These are phyloP conservation scores for Posidonia australis DNA, from an alignment of 106 monocot genomes.

Conservation along the genomic window DNA sequence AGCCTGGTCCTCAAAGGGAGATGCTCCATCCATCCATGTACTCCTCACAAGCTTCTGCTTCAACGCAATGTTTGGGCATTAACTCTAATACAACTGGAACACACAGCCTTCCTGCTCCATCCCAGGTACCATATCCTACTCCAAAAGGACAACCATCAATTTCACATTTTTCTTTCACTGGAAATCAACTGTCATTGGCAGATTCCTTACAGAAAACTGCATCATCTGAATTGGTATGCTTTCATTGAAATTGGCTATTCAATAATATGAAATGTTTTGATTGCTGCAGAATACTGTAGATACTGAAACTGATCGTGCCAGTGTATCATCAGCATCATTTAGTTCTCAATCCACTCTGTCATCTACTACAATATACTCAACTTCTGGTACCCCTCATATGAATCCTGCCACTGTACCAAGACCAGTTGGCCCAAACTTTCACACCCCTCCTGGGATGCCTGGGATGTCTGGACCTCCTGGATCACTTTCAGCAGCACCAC, in stretches of 20 bases:
- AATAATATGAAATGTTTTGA: constrained; percentile 6
- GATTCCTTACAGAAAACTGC: constrained; percentile 16
- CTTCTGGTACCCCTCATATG: constrained; percentile 7
- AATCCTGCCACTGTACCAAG: constrained; percentile 17
- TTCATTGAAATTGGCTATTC: neutral
- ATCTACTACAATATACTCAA: neutral
- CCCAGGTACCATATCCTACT: constrained; percentile 22
- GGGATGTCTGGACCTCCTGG: constrained; percentile 16
- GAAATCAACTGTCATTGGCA: constrained; percentile 10
- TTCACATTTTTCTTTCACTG: constrained; percentile 32
- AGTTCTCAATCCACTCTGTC: constrained; percentile 19
- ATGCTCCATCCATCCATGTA: constrained; percentile 16
- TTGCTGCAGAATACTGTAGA: constrained; percentile 26
- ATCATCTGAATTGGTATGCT: constrained; percentile 21
- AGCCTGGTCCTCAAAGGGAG: constrained; percentile 21
- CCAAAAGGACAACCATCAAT: constrained; percentile 31
- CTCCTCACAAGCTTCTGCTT: constrained; percentile 60
- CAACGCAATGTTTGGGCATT: constrained; percentile 30
- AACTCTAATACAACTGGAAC: constrained; percentile 27
- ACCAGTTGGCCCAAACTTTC: constrained; percentile 22
- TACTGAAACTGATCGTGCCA: constrained; percentile 7
- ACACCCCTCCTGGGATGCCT: constrained; percentile 20
- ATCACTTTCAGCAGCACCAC: constrained; percentile 8
- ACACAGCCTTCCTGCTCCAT: constrained; percentile 20
- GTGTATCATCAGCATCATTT: constrained; percentile 3